Evolutionary conservation across 2,329 filamentous ascomycete species (phyloP), one percentile per base, ranked within the genome.

Genomic region (Exserohilum rostratum): DNA sequence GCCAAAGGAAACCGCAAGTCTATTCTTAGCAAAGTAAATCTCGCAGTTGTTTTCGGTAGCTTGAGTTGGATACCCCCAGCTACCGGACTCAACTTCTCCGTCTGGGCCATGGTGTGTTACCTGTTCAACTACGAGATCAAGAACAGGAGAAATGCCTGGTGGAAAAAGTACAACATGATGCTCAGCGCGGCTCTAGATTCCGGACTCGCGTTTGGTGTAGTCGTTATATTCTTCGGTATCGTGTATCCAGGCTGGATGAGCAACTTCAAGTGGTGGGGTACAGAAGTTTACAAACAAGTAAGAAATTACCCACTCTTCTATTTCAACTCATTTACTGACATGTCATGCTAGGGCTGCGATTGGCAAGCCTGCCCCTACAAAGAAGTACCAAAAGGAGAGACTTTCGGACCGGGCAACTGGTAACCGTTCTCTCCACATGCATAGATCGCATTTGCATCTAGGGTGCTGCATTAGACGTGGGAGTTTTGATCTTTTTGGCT

Each of bases 101-200:
- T 93, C 38, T 96, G 91, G 90, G 90, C 88, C 0, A 77, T 95
- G 6, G 90, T 96, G 12, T 95, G 90, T 77, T 96, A 89, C 74
- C 64, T 91, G 38, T 96, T 96, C 81, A 96, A 96, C 73, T 87
- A 88, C 71, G 75, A 88, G 56, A 83, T 96, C 67, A 86, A 87
- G 70, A 85, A 85, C 31, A 81, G 88, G 18, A 88, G 85, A 22
- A 81, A 80, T 27, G 87, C 85, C 1, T 96, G 91, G 91, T 96
- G 91, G 91, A 86, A 86, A 43, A 95, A 96, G 76, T 96, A 96
- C 73, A 93, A 90, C 35, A 95, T 96, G 90, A 93, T 90, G 3
- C 79, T 96, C 47, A 91, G 88, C 53, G 91, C 91, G 0, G 91
- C 90, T 1, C 80, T 96, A 50, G 91, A 96, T 71, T 92, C 89